Percentiles rank a stretch among this genome's conserved stretches.
phyloP scores from a whole-genome alignment of 495 filamentous ascomycete genomes.

The Hyaloscypha finlandica region DNA sequence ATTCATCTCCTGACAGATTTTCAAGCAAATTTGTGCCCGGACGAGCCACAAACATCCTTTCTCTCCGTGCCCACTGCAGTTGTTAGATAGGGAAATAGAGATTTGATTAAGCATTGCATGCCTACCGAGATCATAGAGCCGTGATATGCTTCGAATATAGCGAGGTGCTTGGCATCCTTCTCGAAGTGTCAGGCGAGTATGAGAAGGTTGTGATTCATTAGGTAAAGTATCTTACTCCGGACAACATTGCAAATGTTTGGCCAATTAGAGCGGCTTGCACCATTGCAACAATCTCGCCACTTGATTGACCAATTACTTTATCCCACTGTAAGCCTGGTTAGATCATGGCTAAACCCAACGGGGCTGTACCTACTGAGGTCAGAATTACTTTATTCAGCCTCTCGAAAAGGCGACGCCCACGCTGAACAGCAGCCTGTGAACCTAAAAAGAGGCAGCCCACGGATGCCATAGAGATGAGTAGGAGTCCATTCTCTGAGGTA shows the following conservation, averaged over 20 bases:
- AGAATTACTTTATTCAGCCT: conserved; percentile 4
- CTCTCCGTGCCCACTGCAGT: conserved; percentile 26
- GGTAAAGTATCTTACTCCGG: conserved; percentile 19
- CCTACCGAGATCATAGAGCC: conserved; percentile 30
- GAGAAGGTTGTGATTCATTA: background rate
- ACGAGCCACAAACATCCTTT: conserved; percentile 16
- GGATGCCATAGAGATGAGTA: conserved; percentile 7
- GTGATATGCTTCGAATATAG: conserved; percentile 29
- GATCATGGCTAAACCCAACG: background rate
- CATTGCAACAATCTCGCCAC: conserved; percentile 11
- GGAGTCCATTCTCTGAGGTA: background rate
- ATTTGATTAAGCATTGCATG: background rate
- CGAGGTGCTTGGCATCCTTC: conserved; percentile 26
- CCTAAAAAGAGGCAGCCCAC: conserved; percentile 9
- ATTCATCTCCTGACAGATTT: conserved; percentile 8
- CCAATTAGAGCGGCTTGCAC: conserved; percentile 28
- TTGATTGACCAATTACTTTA: background rate
- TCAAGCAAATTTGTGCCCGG: background rate
- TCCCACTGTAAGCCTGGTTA: background rate
- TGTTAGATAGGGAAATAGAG: background rate
- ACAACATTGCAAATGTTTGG: conserved; percentile 31
- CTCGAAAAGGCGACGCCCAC: conserved; percentile 6
- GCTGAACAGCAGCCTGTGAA: background rate
- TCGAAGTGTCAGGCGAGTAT: background rate
- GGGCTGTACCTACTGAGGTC: background rate